Percentiles rank a stretch among this genome's conserved stretches.
These are phyloP conservation scores for Chalciporus sp. DNA, from an alignment of 1,284 basidiomycete species.

Conservation along the genomic window DNA sequence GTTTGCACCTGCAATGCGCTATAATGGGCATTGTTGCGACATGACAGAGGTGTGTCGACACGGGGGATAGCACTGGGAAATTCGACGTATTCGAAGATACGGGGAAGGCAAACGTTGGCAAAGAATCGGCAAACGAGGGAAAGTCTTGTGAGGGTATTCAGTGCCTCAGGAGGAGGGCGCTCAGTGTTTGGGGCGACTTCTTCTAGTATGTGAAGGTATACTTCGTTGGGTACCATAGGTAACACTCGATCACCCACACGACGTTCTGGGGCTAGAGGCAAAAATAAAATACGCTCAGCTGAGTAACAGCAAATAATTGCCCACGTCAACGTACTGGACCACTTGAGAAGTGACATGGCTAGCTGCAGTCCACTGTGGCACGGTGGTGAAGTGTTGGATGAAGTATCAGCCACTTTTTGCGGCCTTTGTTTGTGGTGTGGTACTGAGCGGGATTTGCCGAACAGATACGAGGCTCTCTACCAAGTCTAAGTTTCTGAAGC, in stretches of 20 bases:
- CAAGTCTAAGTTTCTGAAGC: too few relatives aligned
- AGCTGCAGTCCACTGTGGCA: background rate
- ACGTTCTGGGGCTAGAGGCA: slow-evolving; percentile 23
- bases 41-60: background rate
- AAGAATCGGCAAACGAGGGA: slow-evolving; percentile 48
- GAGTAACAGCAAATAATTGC: background rate
- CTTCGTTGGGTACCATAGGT: slow-evolving; percentile 33
- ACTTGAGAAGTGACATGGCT: slow-evolving; percentile 12
- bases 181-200: slow-evolving; percentile 14
- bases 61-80: slow-evolving; percentile 21
- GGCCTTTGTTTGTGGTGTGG: too few relatives aligned
- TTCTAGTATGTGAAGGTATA: slow-evolving; percentile 42
- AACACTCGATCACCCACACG: slow-evolving; percentile 1
- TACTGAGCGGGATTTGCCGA: too few relatives aligned
- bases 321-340: slow-evolving; percentile 12
- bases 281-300: background rate
- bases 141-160: slow-evolving; percentile 32
- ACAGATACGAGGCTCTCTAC: too few relatives aligned
- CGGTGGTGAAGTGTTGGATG: background rate
- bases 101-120: slow-evolving; percentile 37
- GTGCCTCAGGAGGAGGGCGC: slow-evolving; percentile 8
- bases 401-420: too few relatives aligned
- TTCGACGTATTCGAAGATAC: slow-evolving; percentile 37
- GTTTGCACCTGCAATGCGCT: background rate
- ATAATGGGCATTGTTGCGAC: background rate